Base-by-base conservation (phyloP, 2,329 filamentous ascomycete genomes). In the Passalora sequoiae region DNA sequence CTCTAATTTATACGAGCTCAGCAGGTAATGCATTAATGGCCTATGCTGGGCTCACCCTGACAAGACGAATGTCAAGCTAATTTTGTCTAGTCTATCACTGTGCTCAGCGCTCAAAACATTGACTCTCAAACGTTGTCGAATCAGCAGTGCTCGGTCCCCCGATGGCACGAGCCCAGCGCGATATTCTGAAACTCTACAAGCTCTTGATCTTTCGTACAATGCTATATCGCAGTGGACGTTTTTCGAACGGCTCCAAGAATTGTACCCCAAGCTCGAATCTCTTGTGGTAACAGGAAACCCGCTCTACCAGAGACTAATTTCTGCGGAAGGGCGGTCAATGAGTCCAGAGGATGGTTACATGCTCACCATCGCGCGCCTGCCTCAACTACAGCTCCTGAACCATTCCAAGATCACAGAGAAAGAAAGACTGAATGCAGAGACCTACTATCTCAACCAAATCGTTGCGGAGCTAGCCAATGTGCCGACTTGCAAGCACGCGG, bases 381-480 rank as follows among this genome's bases (percentile, higher is more conserved):
- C 77, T 1, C 69, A 70, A 1, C 75, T 97, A 7, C 75, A 75
- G 40, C 73, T 71, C 1, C 74, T 96, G 21, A 92, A 92, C 61
- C 88, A 86, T 62, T 81, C 66, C 47, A 65, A 63, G 12, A 81
- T 97, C 54, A 81, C 81, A 0, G 56, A 72, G 1, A 78, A 83
- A 30, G 89, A 97, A 62, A 80, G 91, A 13, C 74, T 80, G 41
- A 92, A 97, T 59, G 89, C 89, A 4, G 92, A 97, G 57, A 83
- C 91, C 59, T 98, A 94, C 64, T 98, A 98, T 63, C 78, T 97
- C 8, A 86, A 83, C 1, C 78, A 85, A 41, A 92, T 96, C 45
- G 85, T 78, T 8, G 81, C 81, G 50, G 86, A 92, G 60, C 71
- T 96, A 28, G 75, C 80, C 1, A 69, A 73, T 3, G 75, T 79